Percentiles rank a stretch among this genome's conserved stretches.
Conservation (phyloP, 305 asterid genomes). For the Fraxinus xanthoxyloides region DNA sequence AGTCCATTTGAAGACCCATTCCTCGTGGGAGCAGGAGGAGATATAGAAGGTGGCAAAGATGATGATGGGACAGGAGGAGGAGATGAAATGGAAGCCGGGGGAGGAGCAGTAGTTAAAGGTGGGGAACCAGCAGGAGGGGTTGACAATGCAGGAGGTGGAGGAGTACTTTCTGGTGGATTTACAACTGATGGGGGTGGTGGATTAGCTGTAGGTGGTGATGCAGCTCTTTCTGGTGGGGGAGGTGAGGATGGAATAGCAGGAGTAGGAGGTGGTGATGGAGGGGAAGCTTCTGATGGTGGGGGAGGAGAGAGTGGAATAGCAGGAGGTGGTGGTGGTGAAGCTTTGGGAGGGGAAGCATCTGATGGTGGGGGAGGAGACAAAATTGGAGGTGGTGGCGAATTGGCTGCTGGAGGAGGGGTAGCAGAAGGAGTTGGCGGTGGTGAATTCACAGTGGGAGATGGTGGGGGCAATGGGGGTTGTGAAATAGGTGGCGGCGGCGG, state of each 20-base stretch:
- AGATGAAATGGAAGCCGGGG: constrained; percentile 25
- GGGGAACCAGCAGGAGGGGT: constrained; percentile 11
- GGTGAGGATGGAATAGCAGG: constrained; percentile 42
- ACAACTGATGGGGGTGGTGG: constrained; percentile 46
- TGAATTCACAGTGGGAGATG: constrained; percentile 26
- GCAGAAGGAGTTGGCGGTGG: constrained; percentile 25
- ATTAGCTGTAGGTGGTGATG: constrained; percentile 38
- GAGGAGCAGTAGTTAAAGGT: constrained; percentile 36
- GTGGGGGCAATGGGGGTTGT: constrained; percentile 30
- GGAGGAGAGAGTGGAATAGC: constrained; percentile 42
- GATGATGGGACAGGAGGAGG: constrained; percentile 27
- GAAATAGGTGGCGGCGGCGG: constrained; percentile 24
- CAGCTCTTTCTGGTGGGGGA: constrained; percentile 38
- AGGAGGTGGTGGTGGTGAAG: constrained; percentile 40
- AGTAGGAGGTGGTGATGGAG: constrained; percentile 51
- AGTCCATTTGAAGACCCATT: constrained; percentile 30
- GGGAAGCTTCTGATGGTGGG: constrained; percentile 33
- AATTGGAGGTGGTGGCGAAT: constrained; percentile 34
- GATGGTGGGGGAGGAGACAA: constrained; percentile 45
- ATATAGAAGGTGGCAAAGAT: constrained; percentile 32
- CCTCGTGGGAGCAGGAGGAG: constrained; percentile 39
- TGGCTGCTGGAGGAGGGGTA: constrained; percentile 36
- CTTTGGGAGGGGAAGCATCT: constrained; percentile 32
- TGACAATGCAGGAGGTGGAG: constrained; percentile 34
- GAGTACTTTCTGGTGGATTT: constrained; percentile 40